phyloP scores from a whole-genome alignment of 2,329 filamentous ascomycete genomes.

The Xylariaceae sp. region DNA sequence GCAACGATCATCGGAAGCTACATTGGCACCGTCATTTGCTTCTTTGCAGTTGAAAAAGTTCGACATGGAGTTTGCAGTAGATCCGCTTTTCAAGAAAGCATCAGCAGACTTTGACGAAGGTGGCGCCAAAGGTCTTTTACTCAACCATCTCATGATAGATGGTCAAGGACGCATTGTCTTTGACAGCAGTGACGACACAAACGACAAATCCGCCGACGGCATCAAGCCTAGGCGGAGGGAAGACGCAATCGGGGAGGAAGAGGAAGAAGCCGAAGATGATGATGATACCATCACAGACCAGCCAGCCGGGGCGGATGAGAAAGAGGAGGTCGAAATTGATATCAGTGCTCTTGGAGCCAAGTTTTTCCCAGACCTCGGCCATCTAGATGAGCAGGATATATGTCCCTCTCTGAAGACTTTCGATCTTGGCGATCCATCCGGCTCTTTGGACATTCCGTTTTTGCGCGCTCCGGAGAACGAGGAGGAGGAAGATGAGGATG shows the following conservation, averaged over 20 bases:
- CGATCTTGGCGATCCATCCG: conserved; percentile 81
- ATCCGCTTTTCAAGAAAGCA: conserved; percentile 98
- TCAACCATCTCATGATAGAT: conserved; percentile 97
- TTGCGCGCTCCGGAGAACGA: conserved; percentile 77
- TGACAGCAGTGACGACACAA: conserved; percentile 88
- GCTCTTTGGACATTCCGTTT: conserved; percentile 85
- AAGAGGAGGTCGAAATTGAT: conserved; percentile 71
- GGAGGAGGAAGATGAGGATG: conserved; percentile 61
- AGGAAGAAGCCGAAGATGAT: conserved; percentile 36
- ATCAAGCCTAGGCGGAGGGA: conserved; percentile 36
- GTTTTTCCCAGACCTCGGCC: conserved; percentile 79
- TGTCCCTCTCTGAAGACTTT: conserved; percentile 94
- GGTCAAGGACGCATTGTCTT: conserved; percentile 90
- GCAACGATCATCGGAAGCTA: conserved; percentile 85
- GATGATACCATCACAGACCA: conserved; percentile 36
- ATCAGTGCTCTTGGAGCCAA: conserved; percentile 67
- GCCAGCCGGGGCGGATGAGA: conserved; percentile 41
- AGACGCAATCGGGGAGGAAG: conserved; percentile 35
- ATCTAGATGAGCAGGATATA: conserved; percentile 81
- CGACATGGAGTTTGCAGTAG: conserved; percentile 92
- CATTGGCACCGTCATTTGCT: conserved; percentile 81
- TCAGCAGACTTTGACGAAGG: conserved; percentile 98
- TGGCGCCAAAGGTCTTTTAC: conserved; percentile 86
- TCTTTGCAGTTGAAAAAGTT: conserved; percentile 94
- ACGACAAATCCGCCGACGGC: conserved; percentile 44